Base-by-base conservation (phyloP, 306 rosid species). In the Psophocarpus tetragonolobus region DNA sequence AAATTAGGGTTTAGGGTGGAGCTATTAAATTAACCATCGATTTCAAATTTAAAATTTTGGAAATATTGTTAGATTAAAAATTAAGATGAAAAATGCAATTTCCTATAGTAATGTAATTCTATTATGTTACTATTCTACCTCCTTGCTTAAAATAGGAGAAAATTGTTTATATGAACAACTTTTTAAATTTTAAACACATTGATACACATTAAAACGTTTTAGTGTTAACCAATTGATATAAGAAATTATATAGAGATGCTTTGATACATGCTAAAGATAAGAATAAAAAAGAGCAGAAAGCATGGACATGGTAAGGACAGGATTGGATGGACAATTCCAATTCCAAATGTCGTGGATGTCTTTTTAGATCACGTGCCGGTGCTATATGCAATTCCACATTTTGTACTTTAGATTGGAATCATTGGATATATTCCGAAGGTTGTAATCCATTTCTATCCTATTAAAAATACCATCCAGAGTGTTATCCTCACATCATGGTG, bases 281-380 rank as follows among this genome's bases (percentile, higher is more conserved):
- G 57, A 21, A 32, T n/a, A 63, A 63, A 8, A 33, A 63, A 63
- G 3, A 32, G 47, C 47, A 63, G 3, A 63, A 21, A 54, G 38
- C 17, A 64, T 68, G 48, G 48, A 20, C 68, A 35, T 48, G 14
- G 39, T 15, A 14, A 51, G 58, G 29, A 26, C 35, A 57, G 69
- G 33, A 41, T 70, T 50, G 61, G 62, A 42, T 72, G 63, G 53
- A 65, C 26, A 57, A 36, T 69, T 76, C 93, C 91, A 83, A 73
- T 65, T 79, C 91, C 89, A 83, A 75, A 57, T 78, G 84, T 73
- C 75, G 77, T 58, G 87, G 90, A 78, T 80, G 85, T 71, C 76
- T 39, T 62, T 75, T 51, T 20, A 64, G 7, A 60, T 84, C 83
- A 73, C 85, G 85, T 75, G 85, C 42, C 38, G 33, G 15, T 41